Evolutionary conservation across 345 rosid genomes (phyloP), one percentile per base, ranked within the genome.

Genomic region (Lepidium didymum): DNA sequence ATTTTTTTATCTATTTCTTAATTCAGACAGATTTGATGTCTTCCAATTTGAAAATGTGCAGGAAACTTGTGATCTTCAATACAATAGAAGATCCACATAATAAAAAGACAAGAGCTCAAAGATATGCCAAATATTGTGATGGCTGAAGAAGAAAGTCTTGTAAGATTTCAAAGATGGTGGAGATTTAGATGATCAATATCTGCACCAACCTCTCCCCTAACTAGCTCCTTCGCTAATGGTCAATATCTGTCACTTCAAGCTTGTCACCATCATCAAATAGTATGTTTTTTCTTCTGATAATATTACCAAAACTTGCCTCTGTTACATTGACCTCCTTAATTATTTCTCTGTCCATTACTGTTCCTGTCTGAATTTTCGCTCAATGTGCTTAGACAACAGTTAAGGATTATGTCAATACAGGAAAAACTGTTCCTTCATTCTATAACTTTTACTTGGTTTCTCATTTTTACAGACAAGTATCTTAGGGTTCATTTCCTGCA

Each of bases 121-220:
- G 64, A 60, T 34, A 67, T 74, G 73, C 31, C 52, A 62, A 23
- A 18, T 65, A 53, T 37, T 15, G 12, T 43, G 72, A 10, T 43
- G 72, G 65, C 58, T 7, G 51, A 59, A 42, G 63, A 36, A 74
- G 50, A 67, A 74, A 60, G 50, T 36, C 52, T 52, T 74, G 52
- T 67, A 74, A 29, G 77, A 68, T 67, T 67, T 67, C 34, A 68
- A 67, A 74, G 77, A 74, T 67, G 77, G 77, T 73, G 72, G 68
- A 52, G 72, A 59, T 67, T 16, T 59, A 67, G 77, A n/a, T n/a
- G n/a, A 74, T 67, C 8, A 60, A 52, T 67, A 67, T 67, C 51
- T 74, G 62, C 63, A 74, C 77, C 77, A 67, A 74, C 73, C 68
- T 74, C 63, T 74, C 51, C 73, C 21, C 77, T 74, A 74, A 74